Evolutionary conservation across 805 yeast species (phyloP).

Genomic region (Candida hungchunana): DNA sequence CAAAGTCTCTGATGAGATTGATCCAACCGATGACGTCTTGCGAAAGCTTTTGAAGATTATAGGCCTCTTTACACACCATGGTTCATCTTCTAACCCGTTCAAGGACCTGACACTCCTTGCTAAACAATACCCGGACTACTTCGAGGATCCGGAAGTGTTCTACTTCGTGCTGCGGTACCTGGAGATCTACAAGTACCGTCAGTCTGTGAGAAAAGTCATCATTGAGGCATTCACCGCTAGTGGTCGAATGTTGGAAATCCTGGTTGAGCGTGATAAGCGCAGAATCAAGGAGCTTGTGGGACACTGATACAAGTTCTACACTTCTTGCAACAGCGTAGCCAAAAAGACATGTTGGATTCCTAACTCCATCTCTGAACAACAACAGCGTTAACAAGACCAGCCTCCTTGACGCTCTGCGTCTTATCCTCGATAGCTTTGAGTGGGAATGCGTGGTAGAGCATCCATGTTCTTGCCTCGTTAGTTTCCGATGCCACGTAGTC

Average conservation of each 20-base stretch:
- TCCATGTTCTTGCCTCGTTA: constrained; percentile 41
- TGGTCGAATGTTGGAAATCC: constrained; percentile 45
- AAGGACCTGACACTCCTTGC: constrained; percentile 55
- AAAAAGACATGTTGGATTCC: neutral
- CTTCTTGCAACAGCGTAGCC: neutral
- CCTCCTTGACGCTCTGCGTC: constrained; percentile 57
- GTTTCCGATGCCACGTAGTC: constrained; percentile 58
- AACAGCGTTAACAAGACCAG: constrained; percentile 79
- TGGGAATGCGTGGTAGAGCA: constrained; percentile 79
- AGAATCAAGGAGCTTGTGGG: constrained; percentile 21
- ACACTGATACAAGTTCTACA: no score
- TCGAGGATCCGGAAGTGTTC: constrained; percentile 55
- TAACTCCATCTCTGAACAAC: constrained; percentile 79
- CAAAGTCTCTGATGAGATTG: constrained; percentile 9
- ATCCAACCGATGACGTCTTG: constrained; percentile 26
- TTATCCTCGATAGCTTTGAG: constrained; percentile 63
- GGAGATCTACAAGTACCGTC: constrained; percentile 58
- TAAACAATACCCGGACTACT: constrained; percentile 43
- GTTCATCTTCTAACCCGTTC: constrained; percentile 48
- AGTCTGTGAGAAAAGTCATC: constrained; percentile 58
- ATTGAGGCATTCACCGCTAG: constrained; percentile 56
- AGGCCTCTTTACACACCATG: constrained; percentile 53
- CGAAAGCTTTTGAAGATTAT: constrained; percentile 35
- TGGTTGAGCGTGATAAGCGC: constrained; percentile 43
- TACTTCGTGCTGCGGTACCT: constrained; percentile 44